A percentile compares a stretch with the other conserved stretches of the same genome.
phyloP scores from a whole-genome alignment of 805 yeast genomes.

The Diddensiella transvaalensis region DNA sequence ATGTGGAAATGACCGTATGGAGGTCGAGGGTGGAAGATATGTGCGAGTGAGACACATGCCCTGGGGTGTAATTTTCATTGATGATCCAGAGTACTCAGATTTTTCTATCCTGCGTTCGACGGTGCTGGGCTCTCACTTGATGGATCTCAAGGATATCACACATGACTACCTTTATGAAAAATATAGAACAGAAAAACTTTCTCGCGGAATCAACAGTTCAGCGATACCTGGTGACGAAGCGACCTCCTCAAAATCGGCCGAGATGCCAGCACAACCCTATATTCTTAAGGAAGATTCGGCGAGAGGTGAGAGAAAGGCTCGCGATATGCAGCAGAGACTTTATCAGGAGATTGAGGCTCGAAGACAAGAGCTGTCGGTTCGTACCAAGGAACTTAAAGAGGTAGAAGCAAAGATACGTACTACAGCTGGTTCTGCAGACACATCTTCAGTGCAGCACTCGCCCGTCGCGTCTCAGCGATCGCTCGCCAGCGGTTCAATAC shows the following conservation, averaged over 20 bases:
- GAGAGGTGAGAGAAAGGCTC: constrained; percentile 37
- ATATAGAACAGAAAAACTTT: constrained; percentile 70
- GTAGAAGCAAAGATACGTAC: constrained; percentile 35
- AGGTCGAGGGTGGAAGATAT: constrained; percentile 31
- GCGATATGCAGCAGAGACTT: constrained; percentile 37
- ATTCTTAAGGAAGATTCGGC: constrained; percentile 41
- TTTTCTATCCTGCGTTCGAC: constrained; percentile 51
- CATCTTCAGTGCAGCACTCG: not conserved
- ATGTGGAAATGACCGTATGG: constrained; percentile 43
- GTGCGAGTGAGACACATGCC: constrained; percentile 51
- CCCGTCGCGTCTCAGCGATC: not conserved
- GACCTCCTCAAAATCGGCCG: not conserved
- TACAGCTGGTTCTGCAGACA: not conserved
- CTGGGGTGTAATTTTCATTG: constrained; percentile 55
- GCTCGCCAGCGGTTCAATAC: too few relatives aligned
- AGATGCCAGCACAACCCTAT: not conserved
- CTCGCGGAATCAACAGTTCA: constrained; percentile 28
- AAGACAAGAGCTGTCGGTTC: constrained; percentile 34
- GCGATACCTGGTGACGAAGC: not conserved
- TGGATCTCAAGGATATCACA: constrained; percentile 76
- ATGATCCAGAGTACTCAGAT: constrained; percentile 34
- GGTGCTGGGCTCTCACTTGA: constrained; percentile 69
- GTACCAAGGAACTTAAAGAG: constrained; percentile 39
- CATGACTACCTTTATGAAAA: constrained; percentile 73
- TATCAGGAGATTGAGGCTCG: constrained; percentile 38